Evolutionary conservation across 1,284 basidiomycete species (phyloP), one percentile per base, ranked within the genome.

Genomic region (Fomitopsis palustris): DNA sequence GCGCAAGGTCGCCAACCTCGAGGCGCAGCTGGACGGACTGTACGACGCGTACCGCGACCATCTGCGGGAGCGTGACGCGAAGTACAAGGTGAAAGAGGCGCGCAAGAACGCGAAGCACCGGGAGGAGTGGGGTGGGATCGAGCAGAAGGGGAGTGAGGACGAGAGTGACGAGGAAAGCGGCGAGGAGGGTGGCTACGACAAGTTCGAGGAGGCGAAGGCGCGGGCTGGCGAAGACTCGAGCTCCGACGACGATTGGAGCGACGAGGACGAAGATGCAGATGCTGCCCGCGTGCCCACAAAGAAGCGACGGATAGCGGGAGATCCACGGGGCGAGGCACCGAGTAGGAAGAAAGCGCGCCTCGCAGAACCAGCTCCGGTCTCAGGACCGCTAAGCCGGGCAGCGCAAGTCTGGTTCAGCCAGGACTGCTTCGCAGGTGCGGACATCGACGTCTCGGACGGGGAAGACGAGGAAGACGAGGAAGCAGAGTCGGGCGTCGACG

Each of bases 321-420:
- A 58, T 19, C 31, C 42, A 21, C 38, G 23, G 53, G 69, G 65
- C 14, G 58, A 65, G 19, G 61, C 66, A 25, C 67, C 72, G 31
- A 80, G 77, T 29, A 68, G 71, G 74, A 82, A 69, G 69, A 76
- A 74, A 62, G 71, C 62, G 62, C 70, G 79, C 35, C 72, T 83
- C 31, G 70, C 78, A 21, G 75, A 77, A 25, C 71, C 72, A 52
- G 72, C 75, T 3, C 70, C 72, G 60, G 60, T 65, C 2, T 59
- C 70, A 60, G 63, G 72, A 1, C 67, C 74, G n/a, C 65, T 74
- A 10, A 86, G 79, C 64, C 78, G 79, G 47, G 78, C 81, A 38
- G 76, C 87, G 0, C 77, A 84, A 64, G 67, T 98, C 21, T 99
- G 97, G 97, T 99, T 99, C 74, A 92, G 94, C 69, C 97, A 98